Base-by-base conservation (phyloP, 495 filamentous ascomycete genomes). In the Tuber brumale region DNA sequence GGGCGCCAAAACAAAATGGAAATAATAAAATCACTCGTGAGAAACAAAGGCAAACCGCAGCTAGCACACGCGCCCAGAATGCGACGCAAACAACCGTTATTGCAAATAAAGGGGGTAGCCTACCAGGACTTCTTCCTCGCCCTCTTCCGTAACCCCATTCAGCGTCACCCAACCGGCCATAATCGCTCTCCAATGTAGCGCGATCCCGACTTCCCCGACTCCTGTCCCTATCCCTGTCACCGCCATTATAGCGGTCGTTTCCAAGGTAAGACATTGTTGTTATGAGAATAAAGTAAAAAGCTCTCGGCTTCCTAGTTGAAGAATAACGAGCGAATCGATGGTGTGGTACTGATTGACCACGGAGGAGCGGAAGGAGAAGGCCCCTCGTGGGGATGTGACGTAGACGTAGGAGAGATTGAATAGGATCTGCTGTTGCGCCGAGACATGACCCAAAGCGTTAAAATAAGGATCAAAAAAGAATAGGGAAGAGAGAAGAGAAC, bases 401-500 rank as follows among this genome's bases (percentile, higher is more conserved):
- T 70, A 74, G 74, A 74, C 75, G 73, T 31, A 41, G 43, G 74
- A 71, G 74, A 27, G 39, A 57, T 45, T 71, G 71, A 75, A 43
- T 70, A 48, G 73, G 80, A 82, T 80, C 81, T 82, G 80, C 75
- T 69, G 80, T 76, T 72, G 81, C 78, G 75, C 75, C 73, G 72
- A 80, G 72, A 72, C 81, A 83, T 83, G 76, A 77, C 80, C 69
- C 79, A 77, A 84, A 83, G 79, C 74, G 82, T 84, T 77, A 76
- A 78, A 82, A 82, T 79, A n/a, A 51, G 76, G 77, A 81, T 81
- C 77, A 82, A 78, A 79, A 81, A 74, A 74, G 42, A 44, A 45
- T 61, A 75, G 69, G 73, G 69, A 76, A 74, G 70, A 74, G 66
- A 72, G 70, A 75, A 74, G 73, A 81, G 75, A 79, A 78, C 70